These are phyloP conservation scores for Puccinia horiana DNA, from an alignment of 1,284 basidiomycete species.

Conservation along the genomic window DNA sequence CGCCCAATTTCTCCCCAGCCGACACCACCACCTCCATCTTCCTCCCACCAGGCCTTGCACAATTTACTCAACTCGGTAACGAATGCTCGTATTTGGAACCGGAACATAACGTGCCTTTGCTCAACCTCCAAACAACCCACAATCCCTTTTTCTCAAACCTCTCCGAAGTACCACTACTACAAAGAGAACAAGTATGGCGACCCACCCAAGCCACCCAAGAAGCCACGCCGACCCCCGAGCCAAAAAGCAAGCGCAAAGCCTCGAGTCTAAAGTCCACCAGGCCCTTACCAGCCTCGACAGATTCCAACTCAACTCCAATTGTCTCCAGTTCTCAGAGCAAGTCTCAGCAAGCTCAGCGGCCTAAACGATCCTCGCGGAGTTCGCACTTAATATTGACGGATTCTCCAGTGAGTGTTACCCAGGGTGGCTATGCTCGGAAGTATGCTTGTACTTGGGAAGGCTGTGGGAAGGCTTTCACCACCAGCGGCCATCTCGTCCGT, in stretches of 20 bases:
- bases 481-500: conserved; percentile 52
- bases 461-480: conserved; percentile 48
- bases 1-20: neutral
- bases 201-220: neutral
- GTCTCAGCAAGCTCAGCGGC: neutral
- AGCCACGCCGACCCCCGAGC: neutral
- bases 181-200: neutral
- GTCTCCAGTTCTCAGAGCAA: neutral
- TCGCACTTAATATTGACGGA: conserved; percentile 14
- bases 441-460: conserved; percentile 49
- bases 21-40: neutral
- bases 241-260: conserved; percentile 1
- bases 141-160: conserved; percentile 9
- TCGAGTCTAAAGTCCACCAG: neutral
- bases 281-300: neutral
- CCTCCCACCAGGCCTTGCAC: neutral
- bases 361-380: neutral
- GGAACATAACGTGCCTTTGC: neutral
- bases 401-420: conserved; percentile 34
- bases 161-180: neutral
- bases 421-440: conserved; percentile 47
- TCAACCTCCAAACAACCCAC: conserved; percentile 4
- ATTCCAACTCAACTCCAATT: neutral
- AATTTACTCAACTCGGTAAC: neutral
- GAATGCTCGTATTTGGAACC: neutral